Conservation (phyloP, 805 yeast genomes). For the Myxozyma monticola region DNA sequence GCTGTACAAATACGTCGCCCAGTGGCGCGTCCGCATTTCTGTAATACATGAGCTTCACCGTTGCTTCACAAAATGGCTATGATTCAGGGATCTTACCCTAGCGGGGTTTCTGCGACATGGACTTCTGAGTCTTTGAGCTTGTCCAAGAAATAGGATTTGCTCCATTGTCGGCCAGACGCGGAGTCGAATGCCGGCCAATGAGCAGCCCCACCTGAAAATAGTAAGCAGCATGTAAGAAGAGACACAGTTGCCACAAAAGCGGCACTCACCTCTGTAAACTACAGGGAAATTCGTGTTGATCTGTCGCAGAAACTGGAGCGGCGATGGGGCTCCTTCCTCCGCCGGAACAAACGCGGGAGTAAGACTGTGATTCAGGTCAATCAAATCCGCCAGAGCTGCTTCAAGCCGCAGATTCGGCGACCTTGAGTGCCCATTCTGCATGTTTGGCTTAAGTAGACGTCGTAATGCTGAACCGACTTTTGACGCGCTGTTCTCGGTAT, state of each 20-base stretch:
- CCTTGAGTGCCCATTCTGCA: too few relatives aligned
- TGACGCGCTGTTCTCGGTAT: too few relatives aligned
- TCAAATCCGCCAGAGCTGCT: conserved; percentile 11
- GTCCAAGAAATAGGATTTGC: conserved; percentile 10
- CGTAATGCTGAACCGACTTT: too few relatives aligned
- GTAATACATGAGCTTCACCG: too few relatives aligned
- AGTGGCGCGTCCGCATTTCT: conserved; percentile 45
- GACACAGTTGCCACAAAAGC: background rate
- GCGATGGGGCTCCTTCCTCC: conserved; percentile 3
- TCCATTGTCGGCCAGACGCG: conserved; percentile 12
- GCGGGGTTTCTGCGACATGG: conserved; percentile 24
- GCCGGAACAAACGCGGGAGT: conserved; percentile 25
- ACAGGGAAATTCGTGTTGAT: conserved; percentile 20
- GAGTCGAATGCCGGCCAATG: conserved; percentile 28
- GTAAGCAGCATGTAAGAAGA: background rate
- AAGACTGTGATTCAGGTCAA: conserved; percentile 17
- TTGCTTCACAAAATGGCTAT: too few relatives aligned
- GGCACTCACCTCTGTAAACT: conserved; percentile 17
- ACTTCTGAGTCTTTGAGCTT: conserved; percentile 5
- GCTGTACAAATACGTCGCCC: conserved; percentile 38
- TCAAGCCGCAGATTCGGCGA: too few relatives aligned
- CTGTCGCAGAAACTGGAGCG: conserved; percentile 23
- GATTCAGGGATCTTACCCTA: conserved; percentile 24
- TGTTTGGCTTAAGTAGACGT: too few relatives aligned
- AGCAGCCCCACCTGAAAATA: conserved; percentile 12